These are phyloP conservation scores for Zygoascus sp. DNA, from an alignment of 1,139 yeast genomes.

Conservation along the genomic window DNA sequence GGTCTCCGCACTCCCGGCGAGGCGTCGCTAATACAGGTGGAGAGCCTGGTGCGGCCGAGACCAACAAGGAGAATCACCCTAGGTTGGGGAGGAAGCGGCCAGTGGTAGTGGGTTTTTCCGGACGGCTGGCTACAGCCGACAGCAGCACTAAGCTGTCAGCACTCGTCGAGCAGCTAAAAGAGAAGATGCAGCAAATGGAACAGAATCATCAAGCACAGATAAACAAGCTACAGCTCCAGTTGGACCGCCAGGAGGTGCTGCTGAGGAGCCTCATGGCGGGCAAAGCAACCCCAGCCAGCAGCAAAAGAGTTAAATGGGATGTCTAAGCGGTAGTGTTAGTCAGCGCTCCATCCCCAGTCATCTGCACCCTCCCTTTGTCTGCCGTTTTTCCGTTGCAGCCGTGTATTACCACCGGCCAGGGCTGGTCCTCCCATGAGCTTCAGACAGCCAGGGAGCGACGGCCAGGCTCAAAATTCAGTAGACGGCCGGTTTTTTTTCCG, in stretches of 20 bases:
- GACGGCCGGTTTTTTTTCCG: neutral
- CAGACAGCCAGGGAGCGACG: neutral
- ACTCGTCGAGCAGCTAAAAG: slow-evolving; percentile 5
- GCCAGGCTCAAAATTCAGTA: neutral
- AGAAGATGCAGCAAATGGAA: slow-evolving; percentile 8
- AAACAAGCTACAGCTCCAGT: slow-evolving; percentile 4
- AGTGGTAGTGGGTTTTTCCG: neutral
- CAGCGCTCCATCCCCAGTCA: neutral
- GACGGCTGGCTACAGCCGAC: neutral
- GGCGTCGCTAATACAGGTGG: slow-evolving; percentile 1
- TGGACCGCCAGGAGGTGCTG: slow-evolving; percentile 8
- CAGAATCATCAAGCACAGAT: slow-evolving; percentile 6
- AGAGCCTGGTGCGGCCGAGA: neutral
- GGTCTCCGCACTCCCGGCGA: neutral
- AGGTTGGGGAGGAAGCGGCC: neutral
- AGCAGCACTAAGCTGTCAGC: neutral
- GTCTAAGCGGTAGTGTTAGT: neutral
- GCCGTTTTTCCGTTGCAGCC: neutral
- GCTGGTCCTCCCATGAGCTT: too few relatives aligned
- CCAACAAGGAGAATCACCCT: slow-evolving; percentile 1
- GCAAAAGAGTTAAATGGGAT: neutral
- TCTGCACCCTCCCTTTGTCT: neutral
- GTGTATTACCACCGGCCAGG: too few relatives aligned
- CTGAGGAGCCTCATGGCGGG: neutral
- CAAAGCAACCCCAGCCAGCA: neutral